These are phyloP conservation scores for Arthroderma uncinatum DNA, from an alignment of 2,329 filamentous ascomycete genomes.

Conservation along the genomic window DNA sequence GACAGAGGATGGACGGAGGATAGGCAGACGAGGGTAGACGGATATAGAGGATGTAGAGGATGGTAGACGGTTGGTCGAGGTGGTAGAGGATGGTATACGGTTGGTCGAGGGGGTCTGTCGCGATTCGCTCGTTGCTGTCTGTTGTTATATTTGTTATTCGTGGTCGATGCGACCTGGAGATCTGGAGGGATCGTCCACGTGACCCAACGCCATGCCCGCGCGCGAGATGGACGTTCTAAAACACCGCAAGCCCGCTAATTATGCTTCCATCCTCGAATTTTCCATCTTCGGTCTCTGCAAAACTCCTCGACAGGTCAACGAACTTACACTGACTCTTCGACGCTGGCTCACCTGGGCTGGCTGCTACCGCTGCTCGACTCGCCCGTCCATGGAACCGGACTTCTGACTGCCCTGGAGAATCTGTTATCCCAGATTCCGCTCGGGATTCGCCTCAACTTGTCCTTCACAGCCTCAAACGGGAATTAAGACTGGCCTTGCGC, in stretches of 20 bases:
- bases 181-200: slow-evolving; percentile 2
- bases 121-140: too few species aligned
- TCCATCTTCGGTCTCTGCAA: neutral
- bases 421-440: neutral
- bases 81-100: too few species aligned
- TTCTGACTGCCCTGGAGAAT: neutral
- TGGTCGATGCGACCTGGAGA: neutral
- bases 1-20: too few species aligned
- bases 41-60: too few species aligned
- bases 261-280: neutral
- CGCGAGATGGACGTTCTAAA: neutral
- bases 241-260: neutral
- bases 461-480: neutral
- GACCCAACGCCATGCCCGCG: neutral
- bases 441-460: slow-evolving; percentile 1
- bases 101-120: too few species aligned
- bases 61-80: too few species aligned
- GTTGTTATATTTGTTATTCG: too few species aligned
- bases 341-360: too few species aligned
- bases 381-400: too few species aligned
- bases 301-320: neutral
- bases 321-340: too few species aligned
- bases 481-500: neutral
- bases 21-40: too few species aligned
- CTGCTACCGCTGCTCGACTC: too few species aligned